Evolutionary conservation across 768 basidiomycete species (phyloP), one percentile per base, ranked within the genome.

Genomic region (Pleurotus djamor): DNA sequence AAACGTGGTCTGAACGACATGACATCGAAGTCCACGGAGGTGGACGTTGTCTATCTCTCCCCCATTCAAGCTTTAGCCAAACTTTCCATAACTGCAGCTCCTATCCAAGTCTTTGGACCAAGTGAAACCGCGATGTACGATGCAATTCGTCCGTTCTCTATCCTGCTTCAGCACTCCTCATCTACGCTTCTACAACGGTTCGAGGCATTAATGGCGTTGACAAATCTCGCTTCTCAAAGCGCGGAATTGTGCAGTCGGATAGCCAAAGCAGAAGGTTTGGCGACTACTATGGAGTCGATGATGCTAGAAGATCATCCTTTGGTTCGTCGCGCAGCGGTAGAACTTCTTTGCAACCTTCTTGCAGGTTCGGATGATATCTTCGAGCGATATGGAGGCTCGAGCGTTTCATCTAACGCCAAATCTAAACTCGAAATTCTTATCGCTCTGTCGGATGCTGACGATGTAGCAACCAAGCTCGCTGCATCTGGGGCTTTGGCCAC

Each of bases 161-260:
- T 85, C 33, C 76, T 97, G 58, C 78, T 98, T 37, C 82, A 84
- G 43, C 86, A 90, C 67, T 73, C 84, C 1, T 80, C 84, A 0
- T 83, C 92, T 7, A 87, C 74, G 48, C 81, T 91, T 36, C 76
- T 98, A 5, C 94, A 97, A 67, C 83, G 83, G 43, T 99, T 99
- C 66, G 97, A 99, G 71, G 86, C 87, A 3, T 78, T 96, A 65
- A 98, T 98, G 96, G 96, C 94, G 1, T 79, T 99, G 55, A 99
- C 97, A 6, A 99, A 99, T 69, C 75, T 98, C 45, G 88, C 96
- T 0, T 95, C 94, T 14, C 81, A 92, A 54, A 83, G 83, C 51
- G 75, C 85, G 0, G 82, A 84, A 34, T 71, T 87, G 7, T 86
- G 92, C 2, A 76, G 82, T 16, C 83, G 88, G 48, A 83, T 97